These are phyloP conservation scores for Ramaria sp. DNA, from an alignment of 768 basidiomycete species.

Conservation along the genomic window DNA sequence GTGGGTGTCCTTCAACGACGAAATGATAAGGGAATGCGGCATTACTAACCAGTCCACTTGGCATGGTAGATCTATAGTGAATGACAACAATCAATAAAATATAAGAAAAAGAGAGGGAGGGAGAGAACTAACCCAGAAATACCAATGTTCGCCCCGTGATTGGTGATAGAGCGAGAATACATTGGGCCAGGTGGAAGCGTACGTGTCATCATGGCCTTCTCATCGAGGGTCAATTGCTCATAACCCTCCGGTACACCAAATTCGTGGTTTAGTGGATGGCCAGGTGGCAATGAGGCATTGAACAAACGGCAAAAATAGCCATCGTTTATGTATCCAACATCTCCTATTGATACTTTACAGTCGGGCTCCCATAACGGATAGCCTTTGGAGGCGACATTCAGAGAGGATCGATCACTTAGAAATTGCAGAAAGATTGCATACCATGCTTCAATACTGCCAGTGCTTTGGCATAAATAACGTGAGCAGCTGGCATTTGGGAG, in stretches of 20 bases:
- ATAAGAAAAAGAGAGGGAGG: neutral
- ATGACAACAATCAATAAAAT: neutral
- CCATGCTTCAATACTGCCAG: slow-evolving; percentile 5
- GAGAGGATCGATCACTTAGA: neutral
- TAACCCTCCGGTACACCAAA: slow-evolving; percentile 8
- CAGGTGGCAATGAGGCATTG: slow-evolving; percentile 2
- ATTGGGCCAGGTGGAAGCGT: neutral
- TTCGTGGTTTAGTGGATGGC: slow-evolving; percentile 3
- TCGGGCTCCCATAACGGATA: slow-evolving; percentile 8
- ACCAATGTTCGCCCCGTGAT: neutral
- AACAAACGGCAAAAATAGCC: slow-evolving; percentile 7
- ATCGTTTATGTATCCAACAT: slow-evolving; percentile 6
- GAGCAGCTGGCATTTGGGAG: neutral
- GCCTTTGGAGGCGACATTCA: neutral
- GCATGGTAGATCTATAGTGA: neutral
- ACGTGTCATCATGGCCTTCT: neutral
- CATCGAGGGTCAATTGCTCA: slow-evolving; percentile 2
- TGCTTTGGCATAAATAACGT: slow-evolving; percentile 6
- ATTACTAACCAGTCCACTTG: slow-evolving; percentile 2
- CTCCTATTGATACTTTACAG: slow-evolving; percentile 4
- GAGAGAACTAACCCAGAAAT: slow-evolving; percentile 5
- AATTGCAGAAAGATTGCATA: neutral
- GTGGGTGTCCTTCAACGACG: neutral
- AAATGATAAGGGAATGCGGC: neutral
- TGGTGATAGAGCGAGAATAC: neutral